phyloP scores from a whole-genome alignment of 129 eudicot genomes.

The Flaveria trinervia region DNA sequence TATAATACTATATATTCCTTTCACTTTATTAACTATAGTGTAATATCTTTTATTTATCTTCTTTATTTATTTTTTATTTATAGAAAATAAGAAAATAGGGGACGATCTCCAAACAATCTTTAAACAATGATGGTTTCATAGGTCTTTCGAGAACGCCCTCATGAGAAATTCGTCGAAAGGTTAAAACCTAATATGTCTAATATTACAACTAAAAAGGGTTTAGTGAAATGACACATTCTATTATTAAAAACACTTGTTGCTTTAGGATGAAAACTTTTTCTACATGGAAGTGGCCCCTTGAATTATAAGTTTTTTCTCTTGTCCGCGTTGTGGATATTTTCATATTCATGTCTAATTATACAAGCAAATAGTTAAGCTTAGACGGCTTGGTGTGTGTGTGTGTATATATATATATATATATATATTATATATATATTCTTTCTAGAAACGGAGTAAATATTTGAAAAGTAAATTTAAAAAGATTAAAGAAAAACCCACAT shows the following conservation, averaged over 20 bases:
- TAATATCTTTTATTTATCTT: too few relatives aligned
- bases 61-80: too few relatives aligned
- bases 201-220: constrained; percentile 2
- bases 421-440: too few relatives aligned
- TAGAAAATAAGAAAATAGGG: neutral
- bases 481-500: too few relatives aligned
- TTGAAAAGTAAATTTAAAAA: too few relatives aligned
- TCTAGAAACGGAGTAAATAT: too few relatives aligned
- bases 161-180: neutral
- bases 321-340: neutral
- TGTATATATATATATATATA: too few relatives aligned
- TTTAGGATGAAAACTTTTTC: neutral
- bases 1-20: too few relatives aligned
- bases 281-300: neutral
- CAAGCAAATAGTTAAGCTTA: neutral
- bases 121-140: neutral
- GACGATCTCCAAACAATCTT: neutral
- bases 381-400: too few relatives aligned
- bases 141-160: neutral
- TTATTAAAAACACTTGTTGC: neutral
- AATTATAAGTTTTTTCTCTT: neutral
- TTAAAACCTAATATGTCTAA: neutral
- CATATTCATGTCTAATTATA: neutral
- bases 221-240: neutral
- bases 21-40: too few relatives aligned